Base-by-base conservation (phyloP, 164 flowering plant genomes). In the Magnolia kwangsiensis region DNA sequence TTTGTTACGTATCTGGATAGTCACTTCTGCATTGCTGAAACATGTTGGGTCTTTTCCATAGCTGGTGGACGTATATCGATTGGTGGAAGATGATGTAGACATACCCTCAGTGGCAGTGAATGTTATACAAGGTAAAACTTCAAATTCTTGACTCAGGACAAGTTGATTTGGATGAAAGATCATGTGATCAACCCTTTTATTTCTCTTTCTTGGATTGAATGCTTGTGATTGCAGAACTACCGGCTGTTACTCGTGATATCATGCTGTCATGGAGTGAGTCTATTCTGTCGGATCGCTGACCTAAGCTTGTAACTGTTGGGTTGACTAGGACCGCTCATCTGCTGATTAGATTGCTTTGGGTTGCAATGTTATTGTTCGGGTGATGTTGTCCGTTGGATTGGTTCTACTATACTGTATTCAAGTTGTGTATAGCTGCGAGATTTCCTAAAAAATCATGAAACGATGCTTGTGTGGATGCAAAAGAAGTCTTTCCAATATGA, bases 221-320 rank as follows among this genome's bases (percentile, higher is more conserved):
- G 45, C 23, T 71, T 18, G 49, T 29, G 50, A 49, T 76, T 86
- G 82, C 92, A 94, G 98, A 91, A 24, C 74, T 94, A 3, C 98
- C 97, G 9, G 80, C 84, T 19, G 88, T 91, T 72, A 87, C 90
- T 37, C 89, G 98, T 10, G 97, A 94, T 81, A 8, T 89, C 45
- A 81, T 91, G 87, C 94, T 94, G 51, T 90, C 96, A 1, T 94
- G 98, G 98, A 94, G 89, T 76, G 84, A 87, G 65, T 88, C 93
- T 1, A 86, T 94, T 27, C 67, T 94, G 27, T 85, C 86, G 0
- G 91, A 90, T 31, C 81, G 89, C 72, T 89, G 78, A 90, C 61
- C 16, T 3, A 67, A 24, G 27, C 18, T 67, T 67, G 14, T 7
- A 9, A 19, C 50, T 6, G 27, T 4, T 37, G 45, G 45, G 45